Conservation (phyloP, 2,329 filamentous ascomycete species). For the Cladobotryum protrusum region DNA sequence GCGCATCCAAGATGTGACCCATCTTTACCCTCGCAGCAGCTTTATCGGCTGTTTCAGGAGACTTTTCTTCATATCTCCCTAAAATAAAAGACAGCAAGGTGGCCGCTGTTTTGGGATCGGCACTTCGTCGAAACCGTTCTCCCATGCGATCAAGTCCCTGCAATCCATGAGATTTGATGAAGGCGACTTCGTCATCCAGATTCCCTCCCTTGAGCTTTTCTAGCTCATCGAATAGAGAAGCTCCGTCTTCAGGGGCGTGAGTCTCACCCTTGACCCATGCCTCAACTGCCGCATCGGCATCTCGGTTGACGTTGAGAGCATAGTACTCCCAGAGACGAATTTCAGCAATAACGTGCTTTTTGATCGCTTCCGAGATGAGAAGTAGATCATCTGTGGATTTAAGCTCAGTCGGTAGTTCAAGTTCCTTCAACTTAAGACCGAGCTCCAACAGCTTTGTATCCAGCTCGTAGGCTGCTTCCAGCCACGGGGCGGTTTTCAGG, state of each 20-base stretch:
- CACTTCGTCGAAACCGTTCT: slow-evolving; percentile 66
- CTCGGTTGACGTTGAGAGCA: slow-evolving; percentile 68
- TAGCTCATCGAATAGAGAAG: slow-evolving; percentile 19
- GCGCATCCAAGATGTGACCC: slow-evolving; percentile 64
- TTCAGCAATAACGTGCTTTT: slow-evolving; percentile 68
- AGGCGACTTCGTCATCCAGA: slow-evolving; percentile 50
- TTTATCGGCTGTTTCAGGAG: slow-evolving; percentile 39
- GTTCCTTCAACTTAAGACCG: slow-evolving; percentile 62
- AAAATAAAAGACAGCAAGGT: slow-evolving; percentile 36
- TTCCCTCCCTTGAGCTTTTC: slow-evolving; percentile 41
- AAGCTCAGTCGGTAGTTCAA: slow-evolving; percentile 72
- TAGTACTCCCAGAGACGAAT: slow-evolving; percentile 94
- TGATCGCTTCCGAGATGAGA: slow-evolving; percentile 77
- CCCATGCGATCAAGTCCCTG: slow-evolving; percentile 67
- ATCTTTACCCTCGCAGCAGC: slow-evolving; percentile 48
- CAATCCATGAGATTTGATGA: slow-evolving; percentile 64
- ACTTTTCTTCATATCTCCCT: slow-evolving; percentile 57
- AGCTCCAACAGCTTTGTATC: slow-evolving; percentile 64
- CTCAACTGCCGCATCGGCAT: slow-evolving; percentile 61
- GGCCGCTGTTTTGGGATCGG: slow-evolving; percentile 65
- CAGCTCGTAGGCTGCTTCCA: slow-evolving; percentile 57
- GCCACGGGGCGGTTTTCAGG: slow-evolving; percentile 76
- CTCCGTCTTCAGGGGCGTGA: slow-evolving; percentile 43
- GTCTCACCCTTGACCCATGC: slow-evolving; percentile 62
- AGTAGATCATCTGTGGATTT: slow-evolving; percentile 65